phyloP scores from a whole-genome alignment of 495 filamentous ascomycete species.

The Podospora didyma region DNA sequence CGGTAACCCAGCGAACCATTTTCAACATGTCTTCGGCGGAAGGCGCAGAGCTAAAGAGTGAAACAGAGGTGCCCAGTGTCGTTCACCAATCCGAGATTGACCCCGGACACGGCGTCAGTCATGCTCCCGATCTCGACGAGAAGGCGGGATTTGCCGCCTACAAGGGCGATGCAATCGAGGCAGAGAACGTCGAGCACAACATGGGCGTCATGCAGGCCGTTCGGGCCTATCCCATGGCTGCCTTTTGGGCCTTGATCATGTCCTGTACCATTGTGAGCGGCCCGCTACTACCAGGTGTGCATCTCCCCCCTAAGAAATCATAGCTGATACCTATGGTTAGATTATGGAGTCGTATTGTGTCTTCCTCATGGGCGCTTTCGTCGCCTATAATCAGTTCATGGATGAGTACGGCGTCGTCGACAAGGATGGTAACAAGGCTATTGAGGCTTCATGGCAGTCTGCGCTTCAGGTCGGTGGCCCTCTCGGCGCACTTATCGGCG shows the following conservation, averaged over 20 bases:
- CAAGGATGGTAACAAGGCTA: slow-evolving; percentile 17
- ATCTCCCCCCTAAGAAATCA: background rate
- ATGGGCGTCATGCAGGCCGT: slow-evolving; percentile 49
- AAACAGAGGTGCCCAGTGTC: background rate
- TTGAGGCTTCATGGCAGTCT: slow-evolving; percentile 42
- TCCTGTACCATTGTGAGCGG: slow-evolving; percentile 49
- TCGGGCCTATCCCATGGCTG: slow-evolving; percentile 43
- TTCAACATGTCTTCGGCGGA: background rate
- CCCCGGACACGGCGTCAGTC: slow-evolving; percentile 18
- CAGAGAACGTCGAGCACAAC: slow-evolving; percentile 41
- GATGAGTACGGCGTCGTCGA: slow-evolving; percentile 29
- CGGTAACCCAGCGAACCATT: background rate
- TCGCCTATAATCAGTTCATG: slow-evolving; percentile 37
- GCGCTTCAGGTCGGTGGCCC: slow-evolving; percentile 42
- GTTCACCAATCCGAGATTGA: background rate
- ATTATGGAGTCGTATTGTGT: slow-evolving; percentile 47
- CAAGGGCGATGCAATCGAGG: slow-evolving; percentile 40
- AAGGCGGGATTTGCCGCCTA: slow-evolving; percentile 41
- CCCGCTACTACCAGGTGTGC: background rate
- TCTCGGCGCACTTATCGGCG: slow-evolving; percentile 41
- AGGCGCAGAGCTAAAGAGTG: background rate
- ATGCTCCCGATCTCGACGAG: slow-evolving; percentile 39
- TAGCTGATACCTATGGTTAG: slow-evolving; percentile 19
- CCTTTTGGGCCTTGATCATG: slow-evolving; percentile 50
- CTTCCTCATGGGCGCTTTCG: slow-evolving; percentile 42